Conservation (phyloP, 2,329 filamentous ascomycete species). For the Aspergillus neotritici region DNA sequence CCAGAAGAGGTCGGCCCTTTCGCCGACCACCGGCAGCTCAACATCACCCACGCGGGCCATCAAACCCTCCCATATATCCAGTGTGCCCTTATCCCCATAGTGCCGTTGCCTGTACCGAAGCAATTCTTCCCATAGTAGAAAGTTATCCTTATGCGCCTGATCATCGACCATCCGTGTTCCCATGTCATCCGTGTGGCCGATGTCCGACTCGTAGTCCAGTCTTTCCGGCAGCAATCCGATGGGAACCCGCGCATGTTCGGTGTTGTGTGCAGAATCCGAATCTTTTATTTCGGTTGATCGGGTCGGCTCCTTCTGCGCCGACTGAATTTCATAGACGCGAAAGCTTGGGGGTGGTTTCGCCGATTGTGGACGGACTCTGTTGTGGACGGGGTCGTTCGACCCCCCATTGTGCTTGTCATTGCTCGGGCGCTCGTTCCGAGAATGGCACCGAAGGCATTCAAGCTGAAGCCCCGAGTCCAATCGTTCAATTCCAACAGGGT, state of each 20-base stretch:
- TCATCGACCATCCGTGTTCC: constrained; percentile 37
- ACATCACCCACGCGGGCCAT: constrained; percentile 26
- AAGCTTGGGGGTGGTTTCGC: constrained; percentile 7
- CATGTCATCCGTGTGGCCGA: constrained; percentile 31
- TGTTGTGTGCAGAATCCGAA: background rate
- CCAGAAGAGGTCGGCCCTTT: constrained; percentile 39
- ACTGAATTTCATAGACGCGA: constrained; percentile 24
- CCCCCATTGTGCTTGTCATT: constrained; percentile 4
- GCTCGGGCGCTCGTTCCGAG: constrained; percentile 13
- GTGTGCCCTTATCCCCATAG: constrained; percentile 38
- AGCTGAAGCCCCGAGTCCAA: constrained; percentile 17
- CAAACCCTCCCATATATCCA: constrained; percentile 39
- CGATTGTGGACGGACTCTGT: constrained; percentile 3
- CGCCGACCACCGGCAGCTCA: constrained; percentile 32
- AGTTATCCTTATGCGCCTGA: constrained; percentile 27
- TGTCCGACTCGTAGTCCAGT: constrained; percentile 40
- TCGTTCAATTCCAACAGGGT: constrained; percentile 30
- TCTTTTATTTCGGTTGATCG: background rate
- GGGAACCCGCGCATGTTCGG: constrained; percentile 7
- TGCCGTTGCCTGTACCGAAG: constrained; percentile 40
- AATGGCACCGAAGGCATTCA: constrained; percentile 27
- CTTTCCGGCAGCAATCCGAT: constrained; percentile 28
- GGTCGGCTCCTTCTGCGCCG: constrained; percentile 6
- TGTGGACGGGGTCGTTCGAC: constrained; percentile 1
- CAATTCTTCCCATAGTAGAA: constrained; percentile 42